Percentiles rank a stretch among this genome's conserved stretches.
Conservation (phyloP, 306 rosid genomes). For the Gleditsia sinensis region DNA sequence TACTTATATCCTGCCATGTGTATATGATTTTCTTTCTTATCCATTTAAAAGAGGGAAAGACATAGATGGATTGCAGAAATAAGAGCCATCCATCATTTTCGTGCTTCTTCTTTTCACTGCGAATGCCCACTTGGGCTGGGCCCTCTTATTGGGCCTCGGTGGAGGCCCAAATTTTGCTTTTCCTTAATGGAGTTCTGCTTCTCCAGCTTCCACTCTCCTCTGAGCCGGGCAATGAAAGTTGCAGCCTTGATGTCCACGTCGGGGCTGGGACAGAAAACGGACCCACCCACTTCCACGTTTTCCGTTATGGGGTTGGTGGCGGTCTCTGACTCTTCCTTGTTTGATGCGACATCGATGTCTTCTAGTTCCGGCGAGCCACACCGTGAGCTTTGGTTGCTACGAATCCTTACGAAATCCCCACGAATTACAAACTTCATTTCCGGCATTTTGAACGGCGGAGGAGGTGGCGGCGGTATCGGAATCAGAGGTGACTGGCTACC, state of each 20-base stretch:
- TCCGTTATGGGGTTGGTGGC: background rate
- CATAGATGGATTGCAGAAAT: background rate
- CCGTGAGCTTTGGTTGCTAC: slow-evolving; percentile 67
- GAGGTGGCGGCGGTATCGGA: slow-evolving; percentile 62
- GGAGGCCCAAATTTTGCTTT: slow-evolving; percentile 35
- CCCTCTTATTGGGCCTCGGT: background rate
- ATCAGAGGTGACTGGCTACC: slow-evolving; percentile 60
- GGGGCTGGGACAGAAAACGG: slow-evolving; percentile 83
- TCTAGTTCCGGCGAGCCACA: slow-evolving; percentile 65
- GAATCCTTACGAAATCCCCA: slow-evolving; percentile 58
- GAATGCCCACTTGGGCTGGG: background rate
- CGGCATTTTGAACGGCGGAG: slow-evolving; percentile 61
- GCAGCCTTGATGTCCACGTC: slow-evolving; percentile 66
- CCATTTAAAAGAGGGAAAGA: background rate
- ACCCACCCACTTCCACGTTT: slow-evolving; percentile 36
- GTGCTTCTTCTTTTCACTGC: background rate
- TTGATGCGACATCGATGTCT: slow-evolving; percentile 29
- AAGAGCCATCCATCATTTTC: background rate
- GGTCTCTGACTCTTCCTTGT: slow-evolving; percentile 22
- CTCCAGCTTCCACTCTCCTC: slow-evolving; percentile 46
- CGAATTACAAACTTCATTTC: slow-evolving; percentile 50
- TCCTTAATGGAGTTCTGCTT: slow-evolving; percentile 50
- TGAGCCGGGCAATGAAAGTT: slow-evolving; percentile 43
- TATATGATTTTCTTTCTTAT: background rate
- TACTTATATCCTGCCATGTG: background rate